phyloP scores from a whole-genome alignment of 2,329 filamentous ascomycete species.

The Westerdykella ornata region DNA sequence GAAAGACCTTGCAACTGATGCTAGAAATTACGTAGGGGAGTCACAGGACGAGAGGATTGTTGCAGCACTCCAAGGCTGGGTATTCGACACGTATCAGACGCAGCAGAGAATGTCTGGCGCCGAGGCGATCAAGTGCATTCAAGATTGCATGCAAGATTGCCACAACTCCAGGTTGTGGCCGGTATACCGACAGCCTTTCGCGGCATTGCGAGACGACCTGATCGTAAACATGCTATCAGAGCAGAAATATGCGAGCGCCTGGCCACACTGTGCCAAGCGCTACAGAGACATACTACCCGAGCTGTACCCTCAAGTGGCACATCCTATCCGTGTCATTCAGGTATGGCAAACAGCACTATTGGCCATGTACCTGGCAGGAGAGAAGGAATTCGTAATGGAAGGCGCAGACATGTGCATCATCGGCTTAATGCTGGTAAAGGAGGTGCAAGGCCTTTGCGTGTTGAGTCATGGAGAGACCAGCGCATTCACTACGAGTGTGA shows the following conservation, averaged over 20 bases:
- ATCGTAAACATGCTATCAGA: slow-evolving; percentile 44
- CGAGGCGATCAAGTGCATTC: slow-evolving; percentile 32
- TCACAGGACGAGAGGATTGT: slow-evolving; percentile 21
- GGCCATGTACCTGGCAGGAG: slow-evolving; percentile 26
- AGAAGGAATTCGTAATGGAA: slow-evolving; percentile 9
- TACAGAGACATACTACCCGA: slow-evolving; percentile 48
- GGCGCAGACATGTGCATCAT: slow-evolving; percentile 39
- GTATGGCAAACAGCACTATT: slow-evolving; percentile 38
- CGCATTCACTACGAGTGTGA: slow-evolving; percentile 37
- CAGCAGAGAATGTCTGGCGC: slow-evolving; percentile 15
- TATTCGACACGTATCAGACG: slow-evolving; percentile 22
- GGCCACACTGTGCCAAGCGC: slow-evolving; percentile 47
- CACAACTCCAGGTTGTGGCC: slow-evolving; percentile 41
- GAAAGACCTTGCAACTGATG: slow-evolving; percentile 11
- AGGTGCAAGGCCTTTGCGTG: slow-evolving; percentile 36
- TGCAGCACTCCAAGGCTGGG: slow-evolving; percentile 22
- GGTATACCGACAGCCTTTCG: slow-evolving; percentile 49
- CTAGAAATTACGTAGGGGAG: slow-evolving; percentile 22
- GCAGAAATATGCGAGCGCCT: slow-evolving; percentile 43
- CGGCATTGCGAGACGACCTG: slow-evolving; percentile 49
- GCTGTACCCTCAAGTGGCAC: slow-evolving; percentile 43
- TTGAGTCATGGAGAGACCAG: slow-evolving; percentile 41
- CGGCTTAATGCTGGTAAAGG: slow-evolving; percentile 39
- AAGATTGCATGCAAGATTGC: slow-evolving; percentile 38
- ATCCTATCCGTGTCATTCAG: slow-evolving; percentile 52